Base-by-base conservation (phyloP, 495 filamentous ascomycete species). In the Oleoguttula mirabilis region DNA sequence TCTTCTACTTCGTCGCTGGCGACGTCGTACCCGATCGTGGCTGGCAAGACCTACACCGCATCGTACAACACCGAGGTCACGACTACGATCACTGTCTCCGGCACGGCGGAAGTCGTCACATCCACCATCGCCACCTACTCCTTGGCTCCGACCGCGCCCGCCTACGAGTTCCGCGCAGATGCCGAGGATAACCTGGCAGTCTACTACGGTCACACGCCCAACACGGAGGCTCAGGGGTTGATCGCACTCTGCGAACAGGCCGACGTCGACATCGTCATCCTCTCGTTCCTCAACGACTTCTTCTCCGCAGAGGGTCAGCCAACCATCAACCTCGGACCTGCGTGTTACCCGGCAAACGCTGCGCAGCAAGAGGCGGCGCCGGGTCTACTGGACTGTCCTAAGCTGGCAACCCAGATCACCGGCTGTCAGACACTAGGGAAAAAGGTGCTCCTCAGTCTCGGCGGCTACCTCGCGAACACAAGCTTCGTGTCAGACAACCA, bases 361-460 rank as follows among this genome's bases (percentile, higher is more conserved):
- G 31, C 15, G 8, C 52, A 55, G 40, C 3, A 21, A 12, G 24
- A 38, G 5, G 35, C 28, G 12, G 56, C 45, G 10, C 52, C 64
- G 54, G 55, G 63, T 52, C 20, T 69, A 50, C 51, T 59, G 32
- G 59, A 64, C 54, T 76, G 72, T 44, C 60, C 66, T 4, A 45
- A 42, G 6, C 56, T 77, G 16, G 61, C 64, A 8, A 28, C 59
- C 0, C 75, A 85, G 45, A 84, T 87, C 55, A 61, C 61, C 33
- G 62, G 62, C 6, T 87, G 82, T 62, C 80, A 87, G 54, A 25
- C 58, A 3, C 56, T 66, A 36, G 74, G 73, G 34, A 84, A 82
- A 55, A 77, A 71, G 0, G 71, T 87, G 46, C 55, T 84, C 21
- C 55, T 85, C 3, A 82, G 76, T 22, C 68, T 84, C 34, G 77